phyloP scores from a whole-genome alignment of 495 filamentous ascomycete genomes.

The Neurospora intermedia region DNA sequence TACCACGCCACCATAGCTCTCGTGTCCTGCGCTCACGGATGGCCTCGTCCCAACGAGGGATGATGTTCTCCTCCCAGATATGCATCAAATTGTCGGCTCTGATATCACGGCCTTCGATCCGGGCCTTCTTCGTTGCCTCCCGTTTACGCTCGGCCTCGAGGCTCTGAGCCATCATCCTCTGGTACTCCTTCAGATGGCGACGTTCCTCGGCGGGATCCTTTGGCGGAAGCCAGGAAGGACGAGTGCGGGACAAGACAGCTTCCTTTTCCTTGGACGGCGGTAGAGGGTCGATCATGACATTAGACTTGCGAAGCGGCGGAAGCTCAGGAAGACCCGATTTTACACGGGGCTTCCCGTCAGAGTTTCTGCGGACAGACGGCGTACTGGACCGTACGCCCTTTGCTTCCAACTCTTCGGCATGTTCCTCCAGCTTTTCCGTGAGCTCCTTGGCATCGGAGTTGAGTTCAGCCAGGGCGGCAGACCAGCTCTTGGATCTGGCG shows the following conservation, averaged over 20 bases:
- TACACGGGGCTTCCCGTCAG: slow-evolving; percentile 44
- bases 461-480: slow-evolving; percentile 61
- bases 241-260: slow-evolving; percentile 76
- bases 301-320: slow-evolving; percentile 73
- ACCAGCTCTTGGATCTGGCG: slow-evolving; percentile 77
- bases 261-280: slow-evolving; percentile 97
- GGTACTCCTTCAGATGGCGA: slow-evolving; percentile 82
- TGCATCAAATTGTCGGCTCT: slow-evolving; percentile 60
- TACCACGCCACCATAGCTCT: slow-evolving; percentile 89
- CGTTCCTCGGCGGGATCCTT: slow-evolving; percentile 90
- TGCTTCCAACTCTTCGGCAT: slow-evolving; percentile 56
- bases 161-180: slow-evolving; percentile 81
- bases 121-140: slow-evolving; percentile 37
- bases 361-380: slow-evolving; percentile 23
- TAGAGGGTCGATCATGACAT: slow-evolving; percentile 92
- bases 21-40: slow-evolving; percentile 64
- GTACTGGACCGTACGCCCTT: slow-evolving; percentile 27
- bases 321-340: slow-evolving; percentile 52
- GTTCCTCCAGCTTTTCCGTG: slow-evolving; percentile 79
- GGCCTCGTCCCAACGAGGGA: slow-evolving; percentile 76
- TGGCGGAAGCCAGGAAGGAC: slow-evolving; percentile 90
- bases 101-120: slow-evolving; percentile 37
- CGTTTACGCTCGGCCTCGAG: slow-evolving; percentile 54
- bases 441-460: slow-evolving; percentile 82
- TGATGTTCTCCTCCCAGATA: slow-evolving; percentile 81